phyloP scores from a whole-genome alignment of 2,329 filamentous ascomycete genomes.

The Fusarium anguioides region DNA sequence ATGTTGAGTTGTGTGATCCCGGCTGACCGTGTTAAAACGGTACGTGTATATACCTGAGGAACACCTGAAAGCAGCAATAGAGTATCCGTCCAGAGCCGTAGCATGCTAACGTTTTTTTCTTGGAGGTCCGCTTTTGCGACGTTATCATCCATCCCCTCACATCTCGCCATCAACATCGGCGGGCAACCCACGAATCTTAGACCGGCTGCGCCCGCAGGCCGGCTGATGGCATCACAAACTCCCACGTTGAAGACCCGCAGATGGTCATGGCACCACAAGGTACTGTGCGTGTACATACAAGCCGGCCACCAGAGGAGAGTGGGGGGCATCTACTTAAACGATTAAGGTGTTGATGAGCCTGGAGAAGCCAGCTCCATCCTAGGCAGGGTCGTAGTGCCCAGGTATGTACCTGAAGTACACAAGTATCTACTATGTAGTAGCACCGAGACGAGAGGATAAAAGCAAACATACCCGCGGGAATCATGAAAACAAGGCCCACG shows the following conservation, averaged over 20 bases:
- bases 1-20: slow-evolving; percentile 42
- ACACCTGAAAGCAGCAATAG: background rate
- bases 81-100: slow-evolving; percentile 13
- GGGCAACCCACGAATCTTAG: slow-evolving; percentile 45
- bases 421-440: slow-evolving; percentile 4
- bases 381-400: background rate
- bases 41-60: slow-evolving; percentile 25
- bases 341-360: too few species aligned
- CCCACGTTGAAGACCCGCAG: slow-evolving; percentile 46
- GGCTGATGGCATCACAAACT: slow-evolving; percentile 48
- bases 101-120: slow-evolving; percentile 22
- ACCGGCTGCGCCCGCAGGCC: slow-evolving; percentile 45
- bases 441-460: slow-evolving; percentile 28
- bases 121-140: slow-evolving; percentile 38
- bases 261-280: slow-evolving; percentile 43
- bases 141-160: slow-evolving; percentile 44
- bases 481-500: background rate
- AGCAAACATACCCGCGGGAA: slow-evolving; percentile 11
- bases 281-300: too few species aligned
- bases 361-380: background rate
- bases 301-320: slow-evolving; percentile 37
- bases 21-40: slow-evolving; percentile 38
- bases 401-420: too few species aligned
- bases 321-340: slow-evolving; percentile 38
- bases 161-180: slow-evolving; percentile 36